Conservation (phyloP, 257 asterid genomes). For the Ilex aquifolium region DNA sequence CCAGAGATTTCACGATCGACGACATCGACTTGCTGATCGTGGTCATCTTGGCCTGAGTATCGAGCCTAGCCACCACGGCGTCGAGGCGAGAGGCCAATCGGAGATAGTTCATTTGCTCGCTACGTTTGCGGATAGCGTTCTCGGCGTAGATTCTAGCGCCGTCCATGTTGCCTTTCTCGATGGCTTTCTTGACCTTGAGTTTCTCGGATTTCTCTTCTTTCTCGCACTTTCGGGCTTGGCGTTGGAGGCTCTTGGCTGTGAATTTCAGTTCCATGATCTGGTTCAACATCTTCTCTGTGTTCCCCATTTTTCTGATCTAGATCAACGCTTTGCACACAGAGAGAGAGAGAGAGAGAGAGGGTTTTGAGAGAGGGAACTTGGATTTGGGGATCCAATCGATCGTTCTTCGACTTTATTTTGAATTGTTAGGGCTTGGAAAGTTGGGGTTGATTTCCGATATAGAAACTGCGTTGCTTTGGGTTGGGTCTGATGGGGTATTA, state of each 20-base stretch:
- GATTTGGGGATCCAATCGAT: too few species aligned
- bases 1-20: slow-evolving; percentile 78
- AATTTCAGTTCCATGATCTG: slow-evolving; percentile 94
- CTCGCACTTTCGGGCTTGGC: slow-evolving; percentile 87
- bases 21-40: slow-evolving; percentile 85
- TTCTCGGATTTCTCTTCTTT: slow-evolving; percentile 93
- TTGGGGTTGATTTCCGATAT: too few species aligned
- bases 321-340: too few species aligned
- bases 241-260: slow-evolving; percentile 82
- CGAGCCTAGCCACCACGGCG: slow-evolving; percentile 95
- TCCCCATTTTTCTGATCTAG: slow-evolving; percentile 48
- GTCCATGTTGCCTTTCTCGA: slow-evolving; percentile 98
- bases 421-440: too few species aligned
- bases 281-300: slow-evolving; percentile 80
- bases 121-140: slow-evolving; percentile 92
- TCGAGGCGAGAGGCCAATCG: slow-evolving; percentile 90
- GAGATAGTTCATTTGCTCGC: slow-evolving; percentile 93
- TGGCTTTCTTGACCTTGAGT: slow-evolving; percentile 85
- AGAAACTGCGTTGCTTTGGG: too few species aligned
- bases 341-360: too few species aligned
- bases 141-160: slow-evolving; percentile 99
- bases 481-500: too few species aligned
- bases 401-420: too few species aligned
- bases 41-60: slow-evolving; percentile 94
- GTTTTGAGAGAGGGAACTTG: too few species aligned